phyloP scores from a whole-genome alignment of 352 stramenopile species.

The Plasmopara halstedii region DNA sequence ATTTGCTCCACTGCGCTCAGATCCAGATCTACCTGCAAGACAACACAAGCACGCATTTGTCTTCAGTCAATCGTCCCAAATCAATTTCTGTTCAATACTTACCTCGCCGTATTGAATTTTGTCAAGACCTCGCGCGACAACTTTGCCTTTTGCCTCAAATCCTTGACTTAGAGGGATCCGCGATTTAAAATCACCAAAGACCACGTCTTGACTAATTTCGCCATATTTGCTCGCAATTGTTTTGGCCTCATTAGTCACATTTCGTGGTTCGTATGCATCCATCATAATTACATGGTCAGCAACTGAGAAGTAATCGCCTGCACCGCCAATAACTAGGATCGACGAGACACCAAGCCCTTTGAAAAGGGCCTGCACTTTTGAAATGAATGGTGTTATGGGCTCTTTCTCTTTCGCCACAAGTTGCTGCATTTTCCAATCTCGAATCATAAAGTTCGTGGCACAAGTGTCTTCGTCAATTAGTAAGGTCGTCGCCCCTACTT shows the following conservation, averaged over 20 bases:
- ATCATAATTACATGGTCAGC: slow-evolving; percentile 96
- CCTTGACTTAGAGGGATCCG: slow-evolving; percentile 46
- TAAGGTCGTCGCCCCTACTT: slow-evolving; percentile 87
- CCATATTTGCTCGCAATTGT: slow-evolving; percentile 76
- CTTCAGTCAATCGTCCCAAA: too few relatives aligned
- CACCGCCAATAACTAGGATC: slow-evolving; percentile 94
- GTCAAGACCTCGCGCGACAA: slow-evolving; percentile 58
- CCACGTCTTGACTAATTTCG: slow-evolving; percentile 39
- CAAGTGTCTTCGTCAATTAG: slow-evolving; percentile 97
- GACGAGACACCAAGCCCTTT: slow-evolving; percentile 85
- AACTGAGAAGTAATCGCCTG: slow-evolving; percentile 96
- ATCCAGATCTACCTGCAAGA: slow-evolving; percentile 68
- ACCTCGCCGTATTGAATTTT: slow-evolving; percentile 86
- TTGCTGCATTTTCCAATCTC: slow-evolving; percentile 96
- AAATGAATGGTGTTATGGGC: slow-evolving; percentile 97
- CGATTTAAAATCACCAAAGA: slow-evolving; percentile 40
- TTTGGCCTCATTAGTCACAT: slow-evolving; percentile 90
- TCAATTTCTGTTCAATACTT: too few relatives aligned
- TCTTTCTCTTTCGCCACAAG: slow-evolving; percentile 94
- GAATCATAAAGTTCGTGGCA: slow-evolving; percentile 98
- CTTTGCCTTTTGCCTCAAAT: slow-evolving; percentile 68
- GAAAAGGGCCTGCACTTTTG: slow-evolving; percentile 91
- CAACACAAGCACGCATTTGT: neutral
- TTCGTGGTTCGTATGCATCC: slow-evolving; percentile 89
- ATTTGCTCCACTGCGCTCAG: slow-evolving; percentile 83